Base-by-base conservation (phyloP, 345 rosid species). In the Salix koriyanagi region DNA sequence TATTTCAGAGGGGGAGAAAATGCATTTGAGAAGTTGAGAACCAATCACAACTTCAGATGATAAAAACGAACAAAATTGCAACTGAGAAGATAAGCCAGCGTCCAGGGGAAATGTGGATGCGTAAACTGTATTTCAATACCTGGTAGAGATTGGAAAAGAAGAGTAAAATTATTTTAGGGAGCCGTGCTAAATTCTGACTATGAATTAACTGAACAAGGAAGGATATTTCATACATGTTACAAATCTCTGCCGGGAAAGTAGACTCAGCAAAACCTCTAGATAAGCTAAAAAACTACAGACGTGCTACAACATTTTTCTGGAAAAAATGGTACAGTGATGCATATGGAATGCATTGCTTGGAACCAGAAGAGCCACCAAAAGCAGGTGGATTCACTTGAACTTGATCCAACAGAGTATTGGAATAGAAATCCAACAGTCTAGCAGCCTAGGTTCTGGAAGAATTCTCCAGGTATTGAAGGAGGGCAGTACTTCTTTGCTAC, bases 401-500 rank as follows among this genome's bases (percentile, higher is more conserved):
- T 52, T 46, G 12, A 62, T 73, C 80, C 80, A 77, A 68, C 84
- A 23, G 70, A 69, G 46, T 39, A 77, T 69, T 77, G 84, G 81
- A 81, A 69, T 28, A n/a, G 18, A 7, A 6, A 37, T 6, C n/a
- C 34, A 28, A 16, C 34, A 32, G 32, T 69, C 30, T 46, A 12
- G 15, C 50, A 7, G 28, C 65, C 70, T 69, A 74, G 80, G 75
- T 80, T 81, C 77, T 83, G 86, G 90, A 93, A 90, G 79, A 84
- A 87, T 74, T 92, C 93, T 41, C 42, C 73, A 68, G 97, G 97
- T 75, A 95, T 84, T 54, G 90, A 81, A 46, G 91, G 79, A 42
- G 97, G 96, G 81, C 92, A 89, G 76, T 79, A 70, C 85, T 90
- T 93, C 87, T 95, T 95, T 48, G 97, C 93, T 76, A 87, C 98